A percentile compares a stretch with the other conserved stretches of the same genome.
phyloP scores from a whole-genome alignment of 129 eudicot species.

The Logfia minima region DNA sequence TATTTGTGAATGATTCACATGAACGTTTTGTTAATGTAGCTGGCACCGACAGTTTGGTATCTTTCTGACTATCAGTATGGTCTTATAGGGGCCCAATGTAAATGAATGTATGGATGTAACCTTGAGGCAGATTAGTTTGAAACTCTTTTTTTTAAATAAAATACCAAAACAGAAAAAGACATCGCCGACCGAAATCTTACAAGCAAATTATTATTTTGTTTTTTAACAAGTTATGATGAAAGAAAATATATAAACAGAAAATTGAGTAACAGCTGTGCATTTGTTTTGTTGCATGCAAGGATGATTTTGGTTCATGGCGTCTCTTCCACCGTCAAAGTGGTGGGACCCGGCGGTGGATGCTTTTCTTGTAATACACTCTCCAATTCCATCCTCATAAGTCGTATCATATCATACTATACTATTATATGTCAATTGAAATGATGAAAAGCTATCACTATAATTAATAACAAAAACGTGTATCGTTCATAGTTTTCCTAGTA shows the following conservation, averaged over 20 bases:
- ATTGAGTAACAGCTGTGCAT: neutral
- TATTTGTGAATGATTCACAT: neutral
- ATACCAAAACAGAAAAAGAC: neutral
- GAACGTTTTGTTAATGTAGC: neutral
- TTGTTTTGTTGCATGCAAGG: slow-evolving; percentile 7
- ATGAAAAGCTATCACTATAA: neutral
- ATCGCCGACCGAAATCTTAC: slow-evolving; percentile 4
- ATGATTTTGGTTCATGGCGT: slow-evolving; percentile 6
- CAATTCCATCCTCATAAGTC: neutral
- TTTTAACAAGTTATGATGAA: neutral
- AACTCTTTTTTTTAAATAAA: neutral
- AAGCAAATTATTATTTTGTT: neutral
- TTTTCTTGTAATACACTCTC: neutral
- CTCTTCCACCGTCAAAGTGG: slow-evolving; percentile 16
- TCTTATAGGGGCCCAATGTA: neutral
- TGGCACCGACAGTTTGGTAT: slow-evolving; percentile 39
- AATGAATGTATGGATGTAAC: neutral
- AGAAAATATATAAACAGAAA: neutral
- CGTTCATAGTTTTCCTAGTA: too few species aligned
- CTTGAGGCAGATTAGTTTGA: slow-evolving; percentile 9
- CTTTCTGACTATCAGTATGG: slow-evolving; percentile 15
- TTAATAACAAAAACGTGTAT: too few species aligned
- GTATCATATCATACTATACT: neutral
- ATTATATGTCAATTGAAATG: neutral
- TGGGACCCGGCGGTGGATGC: slow-evolving; percentile 7